These are phyloP conservation scores for Fusarium metavorans DNA, from an alignment of 2,329 filamentous ascomycete genomes.

Conservation along the genomic window DNA sequence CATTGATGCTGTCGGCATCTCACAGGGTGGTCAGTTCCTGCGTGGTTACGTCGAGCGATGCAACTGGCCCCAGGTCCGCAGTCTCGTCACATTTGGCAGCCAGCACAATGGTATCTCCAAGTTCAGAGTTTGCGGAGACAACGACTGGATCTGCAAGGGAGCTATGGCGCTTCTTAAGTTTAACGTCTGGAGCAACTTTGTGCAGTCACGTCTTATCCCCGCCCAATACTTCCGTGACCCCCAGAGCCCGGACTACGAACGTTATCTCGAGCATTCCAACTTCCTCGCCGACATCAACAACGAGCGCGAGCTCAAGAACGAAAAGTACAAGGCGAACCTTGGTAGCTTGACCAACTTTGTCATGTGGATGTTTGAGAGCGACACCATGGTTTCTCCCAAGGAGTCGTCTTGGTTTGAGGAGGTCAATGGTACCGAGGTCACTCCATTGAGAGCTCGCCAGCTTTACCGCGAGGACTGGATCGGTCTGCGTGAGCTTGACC, in stretches of 20 bases:
- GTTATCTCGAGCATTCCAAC: conserved; percentile 84
- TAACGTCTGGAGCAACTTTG: conserved; percentile 83
- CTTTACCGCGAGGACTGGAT: conserved; percentile 96
- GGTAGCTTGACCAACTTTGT: conserved; percentile 79
- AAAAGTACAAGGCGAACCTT: conserved; percentile 78
- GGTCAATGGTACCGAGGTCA: conserved; percentile 78
- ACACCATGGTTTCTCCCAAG: conserved; percentile 88
- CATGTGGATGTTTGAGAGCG: conserved; percentile 90
- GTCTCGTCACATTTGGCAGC: conserved; percentile 87
- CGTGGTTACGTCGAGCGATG: conserved; percentile 90
- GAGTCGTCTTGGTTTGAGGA: conserved; percentile 93
- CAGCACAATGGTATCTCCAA: conserved; percentile 93
- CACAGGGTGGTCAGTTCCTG: conserved; percentile 96
- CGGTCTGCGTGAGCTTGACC: conserved; percentile 82
- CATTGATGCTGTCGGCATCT: conserved; percentile 93
- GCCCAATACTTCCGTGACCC: conserved; percentile 94
- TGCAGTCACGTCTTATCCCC: conserved; percentile 85
- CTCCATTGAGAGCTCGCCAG: conserved; percentile 73
- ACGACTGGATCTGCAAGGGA: conserved; percentile 84
- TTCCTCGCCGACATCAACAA: conserved; percentile 98
- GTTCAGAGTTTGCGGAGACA: conserved; percentile 78
- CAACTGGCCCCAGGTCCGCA: conserved; percentile 79
- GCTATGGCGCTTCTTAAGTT: conserved; percentile 82
- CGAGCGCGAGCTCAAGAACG: conserved; percentile 81
- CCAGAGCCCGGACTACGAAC: conserved; percentile 60